Base-by-base conservation (phyloP, 257 asterid species). In the Penstemon barbatus region DNA sequence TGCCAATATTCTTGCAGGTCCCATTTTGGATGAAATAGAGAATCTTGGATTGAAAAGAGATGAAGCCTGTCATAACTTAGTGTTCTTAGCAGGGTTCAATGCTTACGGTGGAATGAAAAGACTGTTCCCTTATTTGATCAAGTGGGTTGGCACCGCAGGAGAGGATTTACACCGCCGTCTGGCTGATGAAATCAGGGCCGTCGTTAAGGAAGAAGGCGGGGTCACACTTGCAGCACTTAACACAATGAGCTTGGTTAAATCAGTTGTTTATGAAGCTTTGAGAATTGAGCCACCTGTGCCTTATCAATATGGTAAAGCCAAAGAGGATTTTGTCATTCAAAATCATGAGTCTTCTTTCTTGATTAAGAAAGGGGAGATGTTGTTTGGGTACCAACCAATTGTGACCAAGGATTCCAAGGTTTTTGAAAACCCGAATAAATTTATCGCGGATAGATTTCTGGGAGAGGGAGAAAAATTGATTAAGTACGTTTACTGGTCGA, bases 61-160 rank as follows among this genome's bases (percentile, higher is more conserved):
- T 10, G 97, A 91, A 63, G 95, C 95, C 0, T 85, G 90, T 42
- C 97, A 89, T 39, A 89, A 91, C 56, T 71, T 91, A 25, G 86
- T 91, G 9, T 91, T 91, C 19, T 54, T 91, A 4, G 97, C 97
- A 3, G 94, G 91, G 0, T 91, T 91, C 78, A 89, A 91, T 61
- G 95, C 98, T 0, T 91, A 91, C 39, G 98, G 98, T 0, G 98
- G 97, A 5, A 89, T 89, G 95, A 91, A 87, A 49, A 45, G 74
- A 9, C 18, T 82, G 2, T 91, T 89, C 8, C 95, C 96, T 0
- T 13, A 83, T 0, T 49, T 89, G 55, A 72, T 91, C 48, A 84
- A 85, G 65, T 85, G 94, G 90, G 84, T 91, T 6, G 89, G 76
- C 41, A 13, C 53, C 45, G 94, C 80, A n/a, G 98, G 96, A 0